A percentile compares a stretch with the other conserved stretches of the same genome.
Evolutionary conservation across 2,329 filamentous ascomycete genomes (phyloP).

Genomic region (Neofusicoccum sp.): DNA sequence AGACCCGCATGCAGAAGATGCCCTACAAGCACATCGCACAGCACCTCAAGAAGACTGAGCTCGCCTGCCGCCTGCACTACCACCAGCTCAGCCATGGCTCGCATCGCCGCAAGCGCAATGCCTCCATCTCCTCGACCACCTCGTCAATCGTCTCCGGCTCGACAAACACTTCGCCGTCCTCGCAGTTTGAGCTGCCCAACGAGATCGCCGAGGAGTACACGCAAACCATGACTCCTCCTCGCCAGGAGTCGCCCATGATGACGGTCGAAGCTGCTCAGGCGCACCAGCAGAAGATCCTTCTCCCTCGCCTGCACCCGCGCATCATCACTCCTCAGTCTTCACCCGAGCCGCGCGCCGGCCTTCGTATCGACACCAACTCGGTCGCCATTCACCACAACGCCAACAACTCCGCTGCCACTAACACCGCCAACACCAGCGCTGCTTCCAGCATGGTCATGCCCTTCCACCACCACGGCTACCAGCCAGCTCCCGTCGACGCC

Average conservation of each 20-base stretch:
- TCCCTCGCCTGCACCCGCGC: slow-evolving; percentile 59
- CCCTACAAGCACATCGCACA: slow-evolving; percentile 87
- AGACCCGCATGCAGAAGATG: slow-evolving; percentile 83
- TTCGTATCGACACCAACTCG: slow-evolving; percentile 45
- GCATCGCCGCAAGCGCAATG: slow-evolving; percentile 74
- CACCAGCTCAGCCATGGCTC: slow-evolving; percentile 81
- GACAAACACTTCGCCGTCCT: slow-evolving; percentile 28
- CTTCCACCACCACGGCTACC: slow-evolving; percentile 17
- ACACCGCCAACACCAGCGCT: slow-evolving; percentile 21
- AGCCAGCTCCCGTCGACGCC: background rate
- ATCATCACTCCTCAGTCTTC: slow-evolving; percentile 41
- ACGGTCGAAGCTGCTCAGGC: background rate
- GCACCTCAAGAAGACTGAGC: slow-evolving; percentile 82
- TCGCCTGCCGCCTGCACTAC: slow-evolving; percentile 83
- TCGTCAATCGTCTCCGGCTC: slow-evolving; percentile 29
- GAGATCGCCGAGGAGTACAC: slow-evolving; percentile 23
- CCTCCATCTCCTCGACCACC: slow-evolving; percentile 62
- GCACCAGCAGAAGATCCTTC: slow-evolving; percentile 50
- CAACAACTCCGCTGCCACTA: background rate
- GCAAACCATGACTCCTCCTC: slow-evolving; percentile 37
- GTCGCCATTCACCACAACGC: background rate
- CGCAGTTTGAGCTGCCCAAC: slow-evolving; percentile 22
- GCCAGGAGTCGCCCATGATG: slow-evolving; percentile 40
- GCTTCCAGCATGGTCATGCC: slow-evolving; percentile 36
- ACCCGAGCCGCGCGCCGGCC: slow-evolving; percentile 38